Evolutionary conservation across 495 filamentous ascomycete genomes (phyloP).

Genomic region (Filosporella fistucella): DNA sequence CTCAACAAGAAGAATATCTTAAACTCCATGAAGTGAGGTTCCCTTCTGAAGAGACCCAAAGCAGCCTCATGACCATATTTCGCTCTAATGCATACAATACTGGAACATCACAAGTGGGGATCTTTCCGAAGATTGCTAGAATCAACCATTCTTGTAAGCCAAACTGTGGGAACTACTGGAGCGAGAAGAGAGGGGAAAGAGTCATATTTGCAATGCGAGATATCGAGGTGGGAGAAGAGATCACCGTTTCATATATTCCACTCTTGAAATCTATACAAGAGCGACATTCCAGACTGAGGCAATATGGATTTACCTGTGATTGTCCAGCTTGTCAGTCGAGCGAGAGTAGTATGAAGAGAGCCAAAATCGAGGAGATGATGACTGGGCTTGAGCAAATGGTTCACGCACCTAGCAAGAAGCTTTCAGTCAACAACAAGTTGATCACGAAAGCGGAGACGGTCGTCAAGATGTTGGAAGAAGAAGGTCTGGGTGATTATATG

Average conservation of each 20-base stretch:
- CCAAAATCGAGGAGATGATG: constrained; percentile 5
- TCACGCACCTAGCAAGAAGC: not conserved
- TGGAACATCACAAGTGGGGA: constrained; percentile 7
- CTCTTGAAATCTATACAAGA: constrained; percentile 9
- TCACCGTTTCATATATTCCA: constrained; percentile 31
- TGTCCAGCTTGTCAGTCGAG: constrained; percentile 10
- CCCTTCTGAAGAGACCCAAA: constrained; percentile 2
- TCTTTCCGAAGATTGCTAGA: constrained; percentile 30
- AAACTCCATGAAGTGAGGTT: constrained; percentile 15
- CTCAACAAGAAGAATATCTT: constrained; percentile 11
- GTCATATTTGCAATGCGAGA: constrained; percentile 31
- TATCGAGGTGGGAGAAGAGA: constrained; percentile 31
- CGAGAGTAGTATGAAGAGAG: constrained; percentile 4
- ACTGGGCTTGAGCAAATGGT: constrained; percentile 6
- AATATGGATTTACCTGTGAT: constrained; percentile 21
- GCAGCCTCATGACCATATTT: constrained; percentile 16
- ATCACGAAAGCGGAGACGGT: constrained; percentile 3
- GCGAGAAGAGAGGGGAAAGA: constrained; percentile 19
- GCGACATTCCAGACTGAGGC: constrained; percentile 8
- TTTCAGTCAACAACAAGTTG: not conserved
- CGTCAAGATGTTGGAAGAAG: constrained; percentile 8
- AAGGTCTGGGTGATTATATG: constrained; percentile 12
- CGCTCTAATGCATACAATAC: constrained; percentile 19
- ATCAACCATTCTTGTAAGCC: constrained; percentile 35
- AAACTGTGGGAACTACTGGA: constrained; percentile 33